phyloP scores from a whole-genome alignment of 225 moss, liverwort and hornwort genomes.

The Anthoceros angustus region DNA sequence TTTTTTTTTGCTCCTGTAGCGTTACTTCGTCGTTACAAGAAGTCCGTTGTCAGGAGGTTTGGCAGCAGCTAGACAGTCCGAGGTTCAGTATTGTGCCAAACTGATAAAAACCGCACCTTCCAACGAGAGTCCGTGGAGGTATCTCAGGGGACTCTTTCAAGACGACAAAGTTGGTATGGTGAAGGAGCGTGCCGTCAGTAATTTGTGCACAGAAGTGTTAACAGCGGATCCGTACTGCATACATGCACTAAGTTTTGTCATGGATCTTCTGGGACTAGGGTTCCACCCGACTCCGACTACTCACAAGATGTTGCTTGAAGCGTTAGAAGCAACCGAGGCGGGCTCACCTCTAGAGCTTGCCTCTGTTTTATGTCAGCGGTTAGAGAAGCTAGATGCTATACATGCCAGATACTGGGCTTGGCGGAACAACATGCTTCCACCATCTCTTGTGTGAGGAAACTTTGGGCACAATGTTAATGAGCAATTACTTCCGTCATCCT shows the following conservation, averaged over 20 bases:
- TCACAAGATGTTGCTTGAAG: slow-evolving; percentile 16
- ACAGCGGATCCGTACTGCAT: slow-evolving; percentile 27
- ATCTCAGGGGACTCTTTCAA: slow-evolving; percentile 68
- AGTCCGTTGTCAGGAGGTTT: slow-evolving; percentile 59
- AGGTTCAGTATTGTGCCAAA: slow-evolving; percentile 47
- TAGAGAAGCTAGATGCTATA: slow-evolving; percentile 57
- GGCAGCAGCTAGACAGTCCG: slow-evolving; percentile 38
- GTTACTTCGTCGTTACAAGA: slow-evolving; percentile 62
- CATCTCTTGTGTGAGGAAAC: slow-evolving; percentile 7
- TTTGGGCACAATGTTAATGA: too few species aligned
- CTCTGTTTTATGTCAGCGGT: slow-evolving; percentile 35
- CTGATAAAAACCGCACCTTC: slow-evolving; percentile 41
- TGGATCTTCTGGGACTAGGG: slow-evolving; percentile 68
- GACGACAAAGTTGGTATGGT: slow-evolving; percentile 40
- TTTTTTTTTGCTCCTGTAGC: slow-evolving; percentile 26
- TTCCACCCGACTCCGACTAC: slow-evolving; percentile 39
- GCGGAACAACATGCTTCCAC: slow-evolving; percentile 51
- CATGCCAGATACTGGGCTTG: slow-evolving; percentile 69
- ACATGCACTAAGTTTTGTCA: slow-evolving; percentile 48
- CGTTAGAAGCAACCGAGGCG: slow-evolving; percentile 27
- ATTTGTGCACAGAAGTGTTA: slow-evolving; percentile 45
- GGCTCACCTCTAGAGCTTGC: slow-evolving; percentile 41
- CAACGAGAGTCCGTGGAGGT: slow-evolving; percentile 98
- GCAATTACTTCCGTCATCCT: too few species aligned
- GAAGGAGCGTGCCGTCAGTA: slow-evolving; percentile 26